Percentiles rank a stretch among this genome's conserved stretches.
Evolutionary conservation across 140 eudicot genomes (phyloP).

Genomic region (Anethum foeniculum): DNA sequence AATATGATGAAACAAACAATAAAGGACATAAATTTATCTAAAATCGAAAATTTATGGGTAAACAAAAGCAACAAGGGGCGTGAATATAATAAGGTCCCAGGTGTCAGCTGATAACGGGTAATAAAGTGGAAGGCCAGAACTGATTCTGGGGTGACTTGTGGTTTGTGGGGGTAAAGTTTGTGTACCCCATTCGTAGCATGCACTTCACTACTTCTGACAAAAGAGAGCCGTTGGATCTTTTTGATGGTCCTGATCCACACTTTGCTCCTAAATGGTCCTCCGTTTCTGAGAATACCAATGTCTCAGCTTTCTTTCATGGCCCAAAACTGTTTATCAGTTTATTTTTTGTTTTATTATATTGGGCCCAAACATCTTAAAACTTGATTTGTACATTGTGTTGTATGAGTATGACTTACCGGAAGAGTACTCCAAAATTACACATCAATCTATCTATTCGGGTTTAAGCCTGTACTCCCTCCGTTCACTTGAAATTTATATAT

Average conservation of each 20-base stretch:
- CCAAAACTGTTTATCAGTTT: not conserved
- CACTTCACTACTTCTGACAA: slow-evolving; percentile 3
- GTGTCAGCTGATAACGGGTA: not conserved
- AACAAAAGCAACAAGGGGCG: not conserved
- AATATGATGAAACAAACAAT: too few relatives aligned
- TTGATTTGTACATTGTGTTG: too few relatives aligned
- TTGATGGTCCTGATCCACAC: not conserved
- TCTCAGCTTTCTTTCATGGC: not conserved
- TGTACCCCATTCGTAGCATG: not conserved
- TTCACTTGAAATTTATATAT: too few relatives aligned
- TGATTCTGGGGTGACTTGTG: not conserved
- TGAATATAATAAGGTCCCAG: not conserved
- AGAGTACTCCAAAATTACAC: too few relatives aligned
- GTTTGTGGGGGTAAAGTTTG: not conserved
- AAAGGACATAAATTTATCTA: too few relatives aligned
- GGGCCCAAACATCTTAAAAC: not conserved
- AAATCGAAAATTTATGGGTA: too few relatives aligned
- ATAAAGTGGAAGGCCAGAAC: not conserved
- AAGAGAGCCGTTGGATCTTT: not conserved
- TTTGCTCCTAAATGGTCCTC: not conserved
- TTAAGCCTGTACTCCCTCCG: too few relatives aligned
- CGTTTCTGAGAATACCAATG: not conserved
- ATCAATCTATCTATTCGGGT: too few relatives aligned
- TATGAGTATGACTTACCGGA: too few relatives aligned
- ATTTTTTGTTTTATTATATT: too few relatives aligned